Conservation (phyloP, 148 eudicot genomes). For the Silene conica region DNA sequence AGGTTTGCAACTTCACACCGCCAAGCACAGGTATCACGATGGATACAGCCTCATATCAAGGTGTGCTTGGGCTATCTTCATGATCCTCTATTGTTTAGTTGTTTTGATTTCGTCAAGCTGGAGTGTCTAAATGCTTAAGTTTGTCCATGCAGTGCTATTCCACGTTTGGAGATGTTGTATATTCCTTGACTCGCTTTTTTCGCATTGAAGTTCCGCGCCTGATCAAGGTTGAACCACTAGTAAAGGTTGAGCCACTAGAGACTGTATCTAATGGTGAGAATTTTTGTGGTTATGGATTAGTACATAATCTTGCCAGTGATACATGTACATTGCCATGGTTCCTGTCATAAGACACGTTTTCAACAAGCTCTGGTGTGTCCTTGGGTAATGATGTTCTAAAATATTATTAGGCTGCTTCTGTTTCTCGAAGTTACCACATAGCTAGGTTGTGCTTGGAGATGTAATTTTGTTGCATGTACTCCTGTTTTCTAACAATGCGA, state of each 20-base stretch:
- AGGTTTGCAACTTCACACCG: slow-evolving; percentile 75
- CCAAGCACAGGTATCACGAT: slow-evolving; percentile 76
- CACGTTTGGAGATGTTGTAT: slow-evolving; percentile 88
- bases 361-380: not conserved
- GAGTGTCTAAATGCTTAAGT: slow-evolving; percentile 8
- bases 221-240: slow-evolving; percentile 44
- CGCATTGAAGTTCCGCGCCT: slow-evolving; percentile 59
- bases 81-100: not conserved
- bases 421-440: too few species aligned
- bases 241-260: slow-evolving; percentile 17
- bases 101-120: slow-evolving; percentile 8
- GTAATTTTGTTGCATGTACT: too few species aligned
- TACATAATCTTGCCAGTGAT: slow-evolving; percentile 1
- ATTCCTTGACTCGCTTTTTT: slow-evolving; percentile 84
- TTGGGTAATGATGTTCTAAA: too few species aligned
- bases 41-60: slow-evolving; percentile 97
- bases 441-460: too few species aligned
- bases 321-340: not conserved
- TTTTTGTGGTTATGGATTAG: slow-evolving; percentile 10
- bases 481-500: too few species aligned
- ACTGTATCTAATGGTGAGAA: slow-evolving; percentile 37
- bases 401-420: too few species aligned
- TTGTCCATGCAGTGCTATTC: slow-evolving; percentile 65
- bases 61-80: slow-evolving; percentile 29
- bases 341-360: not conserved